A percentile compares a stretch with the other conserved stretches of the same genome.
Evolutionary conservation across 371 early-diverging fungal species (phyloP).

Genomic region (Mortierella sp.): DNA sequence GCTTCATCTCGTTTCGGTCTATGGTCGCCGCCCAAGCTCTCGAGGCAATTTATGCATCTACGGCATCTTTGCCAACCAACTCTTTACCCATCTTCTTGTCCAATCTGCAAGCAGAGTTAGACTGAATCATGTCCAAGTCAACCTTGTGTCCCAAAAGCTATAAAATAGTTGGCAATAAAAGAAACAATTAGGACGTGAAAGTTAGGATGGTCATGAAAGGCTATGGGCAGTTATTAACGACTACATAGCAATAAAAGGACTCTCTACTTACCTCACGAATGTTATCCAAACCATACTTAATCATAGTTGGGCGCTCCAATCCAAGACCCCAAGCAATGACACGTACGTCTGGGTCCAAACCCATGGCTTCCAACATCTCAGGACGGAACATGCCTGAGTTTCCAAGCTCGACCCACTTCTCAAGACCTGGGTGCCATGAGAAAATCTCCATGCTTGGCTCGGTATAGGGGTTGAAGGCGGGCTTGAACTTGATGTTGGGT

Average conservation of each 20-base stretch:
- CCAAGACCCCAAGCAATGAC: constrained; percentile 99
- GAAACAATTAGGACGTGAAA: not conserved
- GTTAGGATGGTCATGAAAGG: not conserved
- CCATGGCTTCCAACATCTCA: constrained; percentile 98
- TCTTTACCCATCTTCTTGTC: constrained; percentile 86
- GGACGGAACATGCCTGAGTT: constrained; percentile 99
- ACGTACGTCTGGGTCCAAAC: constrained; percentile 95
- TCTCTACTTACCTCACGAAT: constrained; percentile 84
- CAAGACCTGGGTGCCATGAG: constrained; percentile 97
- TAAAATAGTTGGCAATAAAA: not conserved
- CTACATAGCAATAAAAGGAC: not conserved
- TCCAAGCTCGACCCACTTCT: constrained; percentile 99
- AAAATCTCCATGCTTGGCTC: constrained; percentile 99
- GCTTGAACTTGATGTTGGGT: constrained; percentile 98
- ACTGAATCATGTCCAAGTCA: constrained; percentile 94
- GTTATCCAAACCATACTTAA: constrained; percentile 97
- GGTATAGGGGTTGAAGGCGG: constrained; percentile 99
- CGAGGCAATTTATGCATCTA: constrained; percentile 32
- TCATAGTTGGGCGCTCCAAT: constrained; percentile 99
- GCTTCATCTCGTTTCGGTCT: not conserved
- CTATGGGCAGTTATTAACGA: too few relatives aligned
- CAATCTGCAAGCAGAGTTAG: constrained; percentile 91
- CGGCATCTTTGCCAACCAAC: constrained; percentile 63
- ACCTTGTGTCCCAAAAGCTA: constrained; percentile 98
- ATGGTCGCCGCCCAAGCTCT: not conserved